Percentiles rank a stretch among this genome's conserved stretches.
Evolutionary conservation across 2,329 filamentous ascomycete genomes (phyloP).

Genomic region (Penicillium janthinellum): DNA sequence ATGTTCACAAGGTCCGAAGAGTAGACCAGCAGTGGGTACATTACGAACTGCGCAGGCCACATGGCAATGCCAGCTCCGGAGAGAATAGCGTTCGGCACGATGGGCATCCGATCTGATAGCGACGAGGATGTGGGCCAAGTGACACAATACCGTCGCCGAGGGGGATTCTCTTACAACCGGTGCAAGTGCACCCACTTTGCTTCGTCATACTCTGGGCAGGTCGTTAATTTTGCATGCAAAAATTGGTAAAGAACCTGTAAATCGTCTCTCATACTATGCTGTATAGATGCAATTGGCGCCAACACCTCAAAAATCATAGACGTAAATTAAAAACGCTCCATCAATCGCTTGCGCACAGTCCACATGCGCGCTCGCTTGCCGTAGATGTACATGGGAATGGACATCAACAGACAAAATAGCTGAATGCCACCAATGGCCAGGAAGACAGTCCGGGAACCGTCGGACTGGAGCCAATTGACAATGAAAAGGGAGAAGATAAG

Average conservation of each 20-base stretch:
- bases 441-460: slow-evolving; percentile 77
- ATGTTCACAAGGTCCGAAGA: background rate
- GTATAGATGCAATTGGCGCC: background rate
- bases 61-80: background rate
- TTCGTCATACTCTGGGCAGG: background rate
- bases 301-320: background rate
- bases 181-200: background rate
- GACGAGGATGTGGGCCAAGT: background rate
- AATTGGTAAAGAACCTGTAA: background rate
- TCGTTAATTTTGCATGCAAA: no score
- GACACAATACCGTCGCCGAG: background rate
- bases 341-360: slow-evolving; percentile 82
- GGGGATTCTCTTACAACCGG: background rate
- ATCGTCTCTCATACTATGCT: background rate
- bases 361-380: slow-evolving; percentile 92
- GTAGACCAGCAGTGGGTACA: background rate
- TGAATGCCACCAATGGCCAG: slow-evolving; percentile 85
- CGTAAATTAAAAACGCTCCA: slow-evolving; percentile 68
- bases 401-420: slow-evolving; percentile 69
- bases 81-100: background rate
- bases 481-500: slow-evolving; percentile 88
- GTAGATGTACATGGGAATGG: slow-evolving; percentile 91
- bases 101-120: background rate
- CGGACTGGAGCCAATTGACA: slow-evolving; percentile 74
- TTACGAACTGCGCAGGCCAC: background rate